These are phyloP conservation scores for Leucocoprinus leucothites DNA, from an alignment of 768 basidiomycete genomes.

Conservation along the genomic window DNA sequence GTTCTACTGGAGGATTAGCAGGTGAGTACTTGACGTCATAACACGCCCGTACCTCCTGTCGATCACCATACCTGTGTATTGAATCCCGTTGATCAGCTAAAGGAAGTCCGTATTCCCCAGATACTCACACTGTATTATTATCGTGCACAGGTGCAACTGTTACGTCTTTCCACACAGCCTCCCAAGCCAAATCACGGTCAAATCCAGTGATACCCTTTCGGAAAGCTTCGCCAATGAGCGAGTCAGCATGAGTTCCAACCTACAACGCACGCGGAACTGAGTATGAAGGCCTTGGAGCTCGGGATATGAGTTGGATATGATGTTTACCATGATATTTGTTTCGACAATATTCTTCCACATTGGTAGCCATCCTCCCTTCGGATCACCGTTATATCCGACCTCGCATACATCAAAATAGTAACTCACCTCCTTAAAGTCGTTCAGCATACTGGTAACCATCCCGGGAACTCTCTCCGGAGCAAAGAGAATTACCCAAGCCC, in stretches of 20 bases:
- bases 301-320: not conserved
- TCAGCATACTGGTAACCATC: conserved; percentile 80
- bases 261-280: conserved; percentile 20
- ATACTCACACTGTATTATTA: conserved; percentile 55
- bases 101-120: too few species aligned
- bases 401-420: not conserved
- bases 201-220: conserved; percentile 64
- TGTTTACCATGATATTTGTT: conserved; percentile 71
- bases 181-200: conserved; percentile 62
- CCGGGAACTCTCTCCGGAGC: conserved; percentile 70
- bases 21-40: not conserved
- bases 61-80: conserved; percentile 37
- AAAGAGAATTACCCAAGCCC: conserved; percentile 74
- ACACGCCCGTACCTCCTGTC: conserved; percentile 51
- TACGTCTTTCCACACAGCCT: conserved; percentile 72
- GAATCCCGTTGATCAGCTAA: too few species aligned
- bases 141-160: conserved; percentile 59
- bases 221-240: conserved; percentile 67
- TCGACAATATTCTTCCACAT: conserved; percentile 92
- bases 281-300: conserved; percentile 21
- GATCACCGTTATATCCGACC: not conserved
- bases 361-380: conserved; percentile 72
- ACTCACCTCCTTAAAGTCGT: conserved; percentile 63
- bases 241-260: conserved; percentile 79
- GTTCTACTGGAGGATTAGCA: conserved; percentile 32